phyloP scores from a whole-genome alignment of 73 alveolate genomes.

The Urostyla sp. region DNA sequence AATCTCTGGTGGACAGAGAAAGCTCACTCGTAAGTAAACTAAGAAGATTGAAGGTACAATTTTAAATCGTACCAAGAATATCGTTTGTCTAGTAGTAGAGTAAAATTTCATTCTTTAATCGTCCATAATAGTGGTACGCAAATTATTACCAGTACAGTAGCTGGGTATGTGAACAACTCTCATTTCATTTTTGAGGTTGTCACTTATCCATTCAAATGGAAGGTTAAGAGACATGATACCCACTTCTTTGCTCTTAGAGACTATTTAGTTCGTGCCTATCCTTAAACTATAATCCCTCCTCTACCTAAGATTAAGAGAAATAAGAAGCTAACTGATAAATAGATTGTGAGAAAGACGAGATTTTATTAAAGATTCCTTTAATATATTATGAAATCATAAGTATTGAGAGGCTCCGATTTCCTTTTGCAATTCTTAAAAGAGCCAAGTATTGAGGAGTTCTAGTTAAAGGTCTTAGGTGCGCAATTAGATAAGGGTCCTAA shows the following conservation, averaged over 20 bases:
- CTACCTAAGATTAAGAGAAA: conserved; percentile 41
- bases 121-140: conserved; percentile 27
- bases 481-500: conserved; percentile 30
- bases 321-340: conserved; percentile 33
- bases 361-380: conserved; percentile 37
- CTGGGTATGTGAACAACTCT: conserved; percentile 2
- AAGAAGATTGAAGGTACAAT: conserved; percentile 40
- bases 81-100: conserved; percentile 24
- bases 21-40: conserved; percentile 16
- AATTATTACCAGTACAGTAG: not conserved
- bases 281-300: conserved; percentile 68
- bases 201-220: conserved; percentile 82
- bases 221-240: conserved; percentile 69
- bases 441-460: conserved; percentile 11
- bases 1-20: conserved; percentile 11
- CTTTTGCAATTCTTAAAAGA: conserved; percentile 51
- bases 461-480: conserved; percentile 1
- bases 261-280: conserved; percentile 66
- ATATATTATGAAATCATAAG: conserved; percentile 34
- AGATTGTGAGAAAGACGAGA: not conserved
- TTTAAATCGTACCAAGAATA: conserved; percentile 21
- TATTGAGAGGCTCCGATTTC: conserved; percentile 42
- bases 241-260: conserved; percentile 82
- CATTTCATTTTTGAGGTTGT: conserved; percentile 11
- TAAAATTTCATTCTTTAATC: not conserved